Evolutionary conservation across 2,329 filamentous ascomycete species (phyloP).

Genomic region (Hymenoscyphus fraxineus): DNA sequence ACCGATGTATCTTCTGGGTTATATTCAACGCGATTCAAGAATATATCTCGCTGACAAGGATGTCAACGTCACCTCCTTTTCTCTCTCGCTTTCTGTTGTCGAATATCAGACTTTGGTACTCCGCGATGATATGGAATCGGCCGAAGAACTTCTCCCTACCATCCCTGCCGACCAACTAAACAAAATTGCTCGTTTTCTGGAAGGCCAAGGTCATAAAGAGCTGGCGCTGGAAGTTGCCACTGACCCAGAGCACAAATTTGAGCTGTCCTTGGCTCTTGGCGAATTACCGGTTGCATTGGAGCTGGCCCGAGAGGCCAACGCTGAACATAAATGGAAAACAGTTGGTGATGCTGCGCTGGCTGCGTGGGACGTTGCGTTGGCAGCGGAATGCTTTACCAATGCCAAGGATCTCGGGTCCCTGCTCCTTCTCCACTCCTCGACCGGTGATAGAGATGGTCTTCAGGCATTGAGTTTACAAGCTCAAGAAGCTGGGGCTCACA

Average conservation of each 20-base stretch:
- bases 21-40: constrained; percentile 90
- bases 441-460: constrained; percentile 72
- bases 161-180: constrained; percentile 93
- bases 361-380: constrained; percentile 81
- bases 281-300: constrained; percentile 82
- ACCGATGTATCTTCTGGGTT: constrained; percentile 90
- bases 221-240: constrained; percentile 91
- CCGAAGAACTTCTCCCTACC: constrained; percentile 75
- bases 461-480: constrained; percentile 70
- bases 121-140: constrained; percentile 87
- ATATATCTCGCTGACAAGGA: constrained; percentile 97
- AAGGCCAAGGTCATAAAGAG: constrained; percentile 96
- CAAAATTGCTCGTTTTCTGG: constrained; percentile 95
- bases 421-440: constrained; percentile 83
- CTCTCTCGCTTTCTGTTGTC: constrained; percentile 84
- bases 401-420: constrained; percentile 88
- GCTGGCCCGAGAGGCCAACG: constrained; percentile 77
- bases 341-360: constrained; percentile 87
- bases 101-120: constrained; percentile 97
- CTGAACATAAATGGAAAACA: constrained; percentile 97
- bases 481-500: constrained; percentile 73
- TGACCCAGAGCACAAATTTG: constrained; percentile 94
- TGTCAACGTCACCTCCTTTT: constrained; percentile 84
- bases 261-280: constrained; percentile 78
- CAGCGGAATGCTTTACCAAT: constrained; percentile 87